phyloP scores from a whole-genome alignment of 441 rosid genomes.

The Arabidopsis lyrata region DNA sequence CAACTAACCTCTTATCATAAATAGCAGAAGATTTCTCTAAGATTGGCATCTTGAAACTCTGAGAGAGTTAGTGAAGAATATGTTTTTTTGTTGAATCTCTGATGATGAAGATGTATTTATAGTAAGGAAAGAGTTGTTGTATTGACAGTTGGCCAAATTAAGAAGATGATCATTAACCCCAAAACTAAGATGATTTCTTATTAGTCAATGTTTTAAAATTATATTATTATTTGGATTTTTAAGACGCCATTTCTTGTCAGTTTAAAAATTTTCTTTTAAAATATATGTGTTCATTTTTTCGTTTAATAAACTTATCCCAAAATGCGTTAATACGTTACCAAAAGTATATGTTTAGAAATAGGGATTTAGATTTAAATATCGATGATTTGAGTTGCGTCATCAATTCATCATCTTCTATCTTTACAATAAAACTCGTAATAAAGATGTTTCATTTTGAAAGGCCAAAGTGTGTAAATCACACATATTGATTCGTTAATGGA shows the following conservation, averaged over 20 bases:
- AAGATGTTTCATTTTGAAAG: constrained; percentile 23
- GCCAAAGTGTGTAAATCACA: constrained; percentile 28
- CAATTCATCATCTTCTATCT: constrained; percentile 25
- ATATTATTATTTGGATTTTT: neutral
- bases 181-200: neutral
- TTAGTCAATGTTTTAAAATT: constrained; percentile 26
- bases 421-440: neutral
- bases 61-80: constrained; percentile 29
- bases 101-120: constrained; percentile 24
- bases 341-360: neutral
- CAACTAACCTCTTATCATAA: constrained; percentile 51
- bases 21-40: constrained; percentile 18
- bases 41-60: constrained; percentile 36
- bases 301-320: neutral
- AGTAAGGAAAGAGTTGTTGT: constrained; percentile 41
- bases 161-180: constrained; percentile 28
- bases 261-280: too few relatives aligned
- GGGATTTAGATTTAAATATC: neutral
- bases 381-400: constrained; percentile 34
- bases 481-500: constrained; percentile 25
- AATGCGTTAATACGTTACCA: neutral
- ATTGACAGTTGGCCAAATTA: constrained; percentile 44
- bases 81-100: constrained; percentile 8
- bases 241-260: constrained; percentile 4
- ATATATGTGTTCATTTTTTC: neutral